Percentiles rank a stretch among this genome's conserved stretches.
Evolutionary conservation across 1,139 yeast genomes (phyloP).

Genomic region (Entelexis sorbosivorans): DNA sequence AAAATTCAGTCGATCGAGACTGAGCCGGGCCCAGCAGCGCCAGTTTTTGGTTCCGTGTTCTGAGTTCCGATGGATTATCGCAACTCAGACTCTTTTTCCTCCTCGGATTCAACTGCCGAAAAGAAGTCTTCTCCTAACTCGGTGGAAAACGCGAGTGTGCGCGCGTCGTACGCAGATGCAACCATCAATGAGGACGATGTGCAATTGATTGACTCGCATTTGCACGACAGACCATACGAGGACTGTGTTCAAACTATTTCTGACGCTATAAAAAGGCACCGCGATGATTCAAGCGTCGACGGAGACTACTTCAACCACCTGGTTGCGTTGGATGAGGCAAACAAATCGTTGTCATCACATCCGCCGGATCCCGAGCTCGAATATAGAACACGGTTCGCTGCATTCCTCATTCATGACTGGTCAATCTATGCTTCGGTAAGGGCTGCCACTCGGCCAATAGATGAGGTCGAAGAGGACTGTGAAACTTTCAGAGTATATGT

Average conservation of each 20-base stretch:
- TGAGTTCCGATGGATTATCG: neutral
- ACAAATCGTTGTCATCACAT: neutral
- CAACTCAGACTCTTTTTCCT: neutral
- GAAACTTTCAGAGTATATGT: conserved; percentile 42
- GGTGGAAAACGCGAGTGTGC: neutral
- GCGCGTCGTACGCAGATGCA: neutral
- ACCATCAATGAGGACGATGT: conserved; percentile 14
- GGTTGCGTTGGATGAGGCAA: neutral
- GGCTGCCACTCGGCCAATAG: conserved; percentile 7
- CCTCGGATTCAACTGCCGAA: neutral
- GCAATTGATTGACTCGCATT: neutral
- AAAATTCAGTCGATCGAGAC: neutral
- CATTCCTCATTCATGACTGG: conserved; percentile 3
- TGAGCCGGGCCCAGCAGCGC: no score
- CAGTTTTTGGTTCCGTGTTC: no score
- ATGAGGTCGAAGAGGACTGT: conserved; percentile 25
- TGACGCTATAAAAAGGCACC: neutral
- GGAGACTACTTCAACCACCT: neutral
- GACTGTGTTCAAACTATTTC: neutral
- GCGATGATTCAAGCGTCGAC: conserved; percentile 4
- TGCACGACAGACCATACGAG: neutral
- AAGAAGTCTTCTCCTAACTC: neutral
- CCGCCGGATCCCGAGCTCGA: neutral
- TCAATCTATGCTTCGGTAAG: conserved; percentile 1
- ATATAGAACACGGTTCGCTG: conserved; percentile 2